phyloP scores from a whole-genome alignment of 2,329 filamentous ascomycete species.

The Fusarium virguliforme region DNA sequence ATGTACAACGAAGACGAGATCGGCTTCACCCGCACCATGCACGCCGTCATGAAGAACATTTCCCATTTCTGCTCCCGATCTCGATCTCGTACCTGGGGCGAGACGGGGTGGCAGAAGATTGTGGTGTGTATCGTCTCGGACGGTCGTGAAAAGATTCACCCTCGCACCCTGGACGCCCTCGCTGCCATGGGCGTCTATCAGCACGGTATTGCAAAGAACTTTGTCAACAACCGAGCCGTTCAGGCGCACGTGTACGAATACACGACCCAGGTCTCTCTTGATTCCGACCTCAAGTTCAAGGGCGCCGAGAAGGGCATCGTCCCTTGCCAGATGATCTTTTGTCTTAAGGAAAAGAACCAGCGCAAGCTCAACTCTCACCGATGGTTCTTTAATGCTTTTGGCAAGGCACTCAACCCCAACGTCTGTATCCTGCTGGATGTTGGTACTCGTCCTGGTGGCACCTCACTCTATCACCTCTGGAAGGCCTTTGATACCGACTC shows the following conservation, averaged over 20 bases:
- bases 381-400: slow-evolving; percentile 99
- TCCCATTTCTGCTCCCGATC: slow-evolving; percentile 94
- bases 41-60: slow-evolving; percentile 98
- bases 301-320: slow-evolving; percentile 99
- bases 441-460: slow-evolving; percentile 90
- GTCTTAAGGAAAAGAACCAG: slow-evolving; percentile 96
- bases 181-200: slow-evolving; percentile 99
- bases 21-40: slow-evolving; percentile 97
- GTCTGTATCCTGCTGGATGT: slow-evolving; percentile 98
- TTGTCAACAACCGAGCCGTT: slow-evolving; percentile 95
- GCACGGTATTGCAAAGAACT: slow-evolving; percentile 98
- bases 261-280: slow-evolving; percentile 96
- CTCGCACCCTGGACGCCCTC: slow-evolving; percentile 91
- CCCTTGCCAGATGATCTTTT: slow-evolving; percentile 98
- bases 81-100: slow-evolving; percentile 96
- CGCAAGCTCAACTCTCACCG: slow-evolving; percentile 99
- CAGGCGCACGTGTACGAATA: slow-evolving; percentile 99
- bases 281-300: slow-evolving; percentile 97
- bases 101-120: slow-evolving; percentile 98
- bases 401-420: slow-evolving; percentile 91
- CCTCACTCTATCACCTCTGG: slow-evolving; percentile 97
- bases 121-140: slow-evolving; percentile 98
- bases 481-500: slow-evolving; percentile 99
- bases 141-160: slow-evolving; percentile 90
- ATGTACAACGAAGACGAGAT: slow-evolving; percentile 99